A percentile compares a stretch with the other conserved stretches of the same genome.
Evolutionary conservation across 1,139 yeast genomes (phyloP).

Genomic region (Geotrichum macrosporum): DNA sequence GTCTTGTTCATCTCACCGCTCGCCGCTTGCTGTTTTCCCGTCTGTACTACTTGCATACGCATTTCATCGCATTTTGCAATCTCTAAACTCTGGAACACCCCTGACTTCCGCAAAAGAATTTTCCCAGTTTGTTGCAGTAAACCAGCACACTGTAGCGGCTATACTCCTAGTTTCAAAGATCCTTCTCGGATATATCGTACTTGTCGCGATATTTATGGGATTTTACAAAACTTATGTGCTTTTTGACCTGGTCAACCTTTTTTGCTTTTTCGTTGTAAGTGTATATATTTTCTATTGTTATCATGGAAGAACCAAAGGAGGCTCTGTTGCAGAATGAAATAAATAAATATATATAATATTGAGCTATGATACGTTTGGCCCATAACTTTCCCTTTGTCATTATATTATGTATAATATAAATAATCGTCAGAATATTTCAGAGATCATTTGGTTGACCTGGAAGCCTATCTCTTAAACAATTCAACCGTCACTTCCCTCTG

Average conservation of each 20-base stretch:
- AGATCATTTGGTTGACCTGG: too few species aligned
- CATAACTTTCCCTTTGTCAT: too few species aligned
- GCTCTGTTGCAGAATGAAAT: background rate
- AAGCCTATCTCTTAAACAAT: too few species aligned
- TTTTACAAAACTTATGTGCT: slow-evolving; percentile 37
- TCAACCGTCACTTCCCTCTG: too few species aligned
- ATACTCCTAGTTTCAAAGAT: slow-evolving; percentile 25
- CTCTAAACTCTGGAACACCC: slow-evolving; percentile 24
- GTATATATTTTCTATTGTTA: slow-evolving; percentile 1
- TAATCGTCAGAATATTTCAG: too few species aligned
- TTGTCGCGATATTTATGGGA: slow-evolving; percentile 35
- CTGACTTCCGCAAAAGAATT: background rate
- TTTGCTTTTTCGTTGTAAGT: slow-evolving; percentile 3
- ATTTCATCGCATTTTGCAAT: slow-evolving; percentile 10
- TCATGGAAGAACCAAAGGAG: background rate
- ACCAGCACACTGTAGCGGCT: slow-evolving; percentile 21
- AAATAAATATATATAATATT: too few species aligned
- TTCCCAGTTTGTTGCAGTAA: background rate
- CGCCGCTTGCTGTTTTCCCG: slow-evolving; percentile 35
- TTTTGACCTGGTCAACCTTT: slow-evolving; percentile 35
- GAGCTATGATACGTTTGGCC: too few species aligned
- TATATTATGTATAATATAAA: too few species aligned
- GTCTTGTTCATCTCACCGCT: slow-evolving; percentile 34
- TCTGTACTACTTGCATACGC: slow-evolving; percentile 28
- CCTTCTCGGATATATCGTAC: slow-evolving; percentile 28